Percentiles rank a stretch among this genome's conserved stretches.
Evolutionary conservation across 1,139 yeast species (phyloP).

Genomic region (Scheffersomyces illinoinensis): DNA sequence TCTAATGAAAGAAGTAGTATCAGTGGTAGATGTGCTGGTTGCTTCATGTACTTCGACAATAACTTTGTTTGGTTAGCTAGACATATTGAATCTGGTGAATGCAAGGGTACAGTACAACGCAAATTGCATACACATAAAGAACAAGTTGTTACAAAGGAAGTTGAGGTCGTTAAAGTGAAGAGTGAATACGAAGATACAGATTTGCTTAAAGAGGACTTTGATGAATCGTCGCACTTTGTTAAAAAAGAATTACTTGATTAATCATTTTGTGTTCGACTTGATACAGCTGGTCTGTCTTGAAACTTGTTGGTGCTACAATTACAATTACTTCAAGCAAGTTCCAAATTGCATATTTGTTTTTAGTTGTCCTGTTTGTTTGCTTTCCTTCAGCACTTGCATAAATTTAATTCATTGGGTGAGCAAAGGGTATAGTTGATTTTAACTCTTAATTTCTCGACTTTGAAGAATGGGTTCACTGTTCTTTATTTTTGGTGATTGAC

Average conservation of each 20-base stretch:
- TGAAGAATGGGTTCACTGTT: background rate
- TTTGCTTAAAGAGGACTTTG: background rate
- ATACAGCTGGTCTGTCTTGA: background rate
- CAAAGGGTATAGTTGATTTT: background rate
- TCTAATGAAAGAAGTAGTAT: constrained; percentile 43
- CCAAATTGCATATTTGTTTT: background rate
- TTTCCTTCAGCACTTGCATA: background rate
- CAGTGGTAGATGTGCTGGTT: constrained; percentile 59
- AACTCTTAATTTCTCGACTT: background rate
- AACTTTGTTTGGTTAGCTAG: constrained; percentile 51
- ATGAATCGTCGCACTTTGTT: background rate
- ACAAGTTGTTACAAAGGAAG: background rate
- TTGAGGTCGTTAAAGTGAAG: constrained; percentile 1
- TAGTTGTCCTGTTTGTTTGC: background rate
- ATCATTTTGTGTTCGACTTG: background rate
- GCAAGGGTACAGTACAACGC: constrained; percentile 40
- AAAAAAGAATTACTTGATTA: background rate
- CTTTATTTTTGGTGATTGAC: background rate
- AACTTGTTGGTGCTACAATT: background rate
- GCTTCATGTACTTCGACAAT: constrained; percentile 49
- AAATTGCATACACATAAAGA: constrained; percentile 1
- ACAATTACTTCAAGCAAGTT: background rate
- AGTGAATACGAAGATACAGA: background rate
- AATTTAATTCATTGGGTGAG: background rate
- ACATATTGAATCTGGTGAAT: constrained; percentile 49